Percentiles rank a stretch among this genome's conserved stretches.
Conservation (phyloP, 1,284 basidiomycete genomes). For the Lignosus rhinocerotis region DNA sequence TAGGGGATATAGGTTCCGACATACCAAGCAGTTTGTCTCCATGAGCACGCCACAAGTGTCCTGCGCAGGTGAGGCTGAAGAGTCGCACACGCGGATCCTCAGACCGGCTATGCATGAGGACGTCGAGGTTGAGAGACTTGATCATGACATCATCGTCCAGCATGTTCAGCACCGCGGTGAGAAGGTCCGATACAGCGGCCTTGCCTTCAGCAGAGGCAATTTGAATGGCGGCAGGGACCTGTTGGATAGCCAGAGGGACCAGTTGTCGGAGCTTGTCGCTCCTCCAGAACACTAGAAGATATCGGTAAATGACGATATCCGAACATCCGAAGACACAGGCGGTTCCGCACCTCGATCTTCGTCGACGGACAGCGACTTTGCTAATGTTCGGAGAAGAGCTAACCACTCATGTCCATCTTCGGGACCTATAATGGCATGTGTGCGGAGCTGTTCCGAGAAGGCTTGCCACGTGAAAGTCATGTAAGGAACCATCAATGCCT, state of each 20-base stretch:
- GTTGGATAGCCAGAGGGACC: conserved; percentile 58
- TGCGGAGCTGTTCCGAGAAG: conserved; percentile 64
- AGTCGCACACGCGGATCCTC: conserved; percentile 71
- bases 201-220: conserved; percentile 41
- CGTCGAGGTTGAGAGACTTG: conserved; percentile 78
- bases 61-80: conserved; percentile 69
- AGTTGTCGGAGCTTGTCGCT: conserved; percentile 75
- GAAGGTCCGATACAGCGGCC: conserved; percentile 45
- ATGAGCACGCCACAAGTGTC: conserved; percentile 78
- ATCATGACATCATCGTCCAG: conserved; percentile 65
- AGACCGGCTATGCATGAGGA: conserved; percentile 88
- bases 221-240: conserved; percentile 56
- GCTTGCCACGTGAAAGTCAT: conserved; percentile 77
- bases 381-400: conserved; percentile 62
- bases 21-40: conserved; percentile 71
- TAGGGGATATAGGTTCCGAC: conserved; percentile 25
- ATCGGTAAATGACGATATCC: neutral
- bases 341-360: conserved; percentile 65
- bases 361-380: conserved; percentile 76
- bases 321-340: neutral
- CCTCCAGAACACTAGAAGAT: conserved; percentile 78
- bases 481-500: conserved; percentile 91
- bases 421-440: conserved; percentile 39
- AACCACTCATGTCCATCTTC: conserved; percentile 59
- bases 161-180: conserved; percentile 56